Base-by-base conservation (phyloP, 2,329 filamentous ascomycete species). In the Calonectria leucothoes region DNA sequence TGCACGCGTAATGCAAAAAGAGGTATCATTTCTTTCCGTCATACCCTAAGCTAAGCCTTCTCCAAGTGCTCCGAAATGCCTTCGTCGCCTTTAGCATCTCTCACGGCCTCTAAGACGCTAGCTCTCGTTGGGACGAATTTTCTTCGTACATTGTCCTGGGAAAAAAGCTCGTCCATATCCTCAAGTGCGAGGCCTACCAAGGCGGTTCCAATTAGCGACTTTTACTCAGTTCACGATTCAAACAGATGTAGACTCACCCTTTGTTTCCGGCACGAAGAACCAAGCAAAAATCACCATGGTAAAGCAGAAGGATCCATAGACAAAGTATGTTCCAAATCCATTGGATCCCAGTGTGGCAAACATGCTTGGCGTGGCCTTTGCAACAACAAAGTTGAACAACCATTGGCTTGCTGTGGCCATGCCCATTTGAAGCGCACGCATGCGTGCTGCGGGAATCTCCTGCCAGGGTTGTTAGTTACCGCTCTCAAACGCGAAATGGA, bases 321-420 rank as follows among this genome's bases (percentile, higher is more conserved):
- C 29, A 55, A 74, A 74, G 52, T 74, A 72, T 3, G 72, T 74
- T 20, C 72, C 72, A n/a, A 74, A 74, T 8, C 72, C 70, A 25
- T 63, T 37, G 0, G 31, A 15, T 2, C 72, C 72, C 6, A 70
- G 45, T 10, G 72, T 74, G 15, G 72, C 72, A 51, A 74, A 72
- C 66, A 74, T 74, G 35, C 66, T 70, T 6, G 66, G 61, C 1
- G 72, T 74, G 25, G 51, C 27, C 39, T 72, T 72, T 8, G 72
- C 70, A 6, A 72, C 72, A n/a, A 72, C 72, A 52, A 74, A 74
- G 25, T 74, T 74, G 66, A 74, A 74, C 17, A 74, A 39, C 66
- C 70, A 74, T 25, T 74, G 72, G 27, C 70, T 70, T 1, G 72
- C 70, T 2, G 72, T 74, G 1, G 72, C 70, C 70, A 74, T 72